Evolutionary conservation across 352 stramenopile species (phyloP).

Genomic region (Globisporangium heterothallicum): DNA sequence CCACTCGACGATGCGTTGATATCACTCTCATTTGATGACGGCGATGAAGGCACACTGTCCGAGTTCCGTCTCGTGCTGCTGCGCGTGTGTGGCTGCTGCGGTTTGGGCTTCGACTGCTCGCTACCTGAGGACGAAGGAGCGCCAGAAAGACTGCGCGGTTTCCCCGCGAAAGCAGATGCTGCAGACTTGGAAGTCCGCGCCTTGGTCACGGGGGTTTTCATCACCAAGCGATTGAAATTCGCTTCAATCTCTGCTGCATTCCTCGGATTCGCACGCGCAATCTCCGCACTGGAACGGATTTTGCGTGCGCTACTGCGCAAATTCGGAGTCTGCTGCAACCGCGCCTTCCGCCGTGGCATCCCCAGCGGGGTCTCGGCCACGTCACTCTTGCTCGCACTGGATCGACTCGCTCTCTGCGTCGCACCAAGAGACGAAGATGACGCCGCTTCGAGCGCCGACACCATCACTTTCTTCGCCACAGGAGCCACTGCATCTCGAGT

Average conservation of each 20-base stretch:
- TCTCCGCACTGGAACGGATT: not conserved
- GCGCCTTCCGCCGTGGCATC: conserved; percentile 4
- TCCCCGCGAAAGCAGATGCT: not conserved
- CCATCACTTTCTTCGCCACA: not conserved
- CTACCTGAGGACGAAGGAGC: not conserved
- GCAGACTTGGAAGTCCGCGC: too few relatives aligned
- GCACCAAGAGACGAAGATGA: not conserved
- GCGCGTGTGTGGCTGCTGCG: not conserved
- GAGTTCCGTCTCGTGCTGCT: not conserved
- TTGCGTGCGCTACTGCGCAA: not conserved
- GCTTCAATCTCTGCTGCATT: conserved; percentile 11
- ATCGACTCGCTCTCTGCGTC: not conserved
- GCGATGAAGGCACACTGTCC: not conserved
- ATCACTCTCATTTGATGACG: conserved; percentile 1
- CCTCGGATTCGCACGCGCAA: not conserved
- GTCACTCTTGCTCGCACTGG: not conserved
- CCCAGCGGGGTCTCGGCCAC: conserved; percentile 1
- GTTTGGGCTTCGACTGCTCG: not conserved
- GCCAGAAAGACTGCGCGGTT: not conserved
- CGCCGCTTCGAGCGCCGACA: conserved; percentile 11
- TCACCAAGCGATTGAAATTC: conserved; percentile 11
- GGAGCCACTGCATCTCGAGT: not conserved
- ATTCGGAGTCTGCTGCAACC: conserved; percentile 12
- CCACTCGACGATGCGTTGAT: conserved; percentile 4
- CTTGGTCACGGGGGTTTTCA: not conserved